phyloP scores from a whole-genome alignment of 2,329 filamentous ascomycete genomes.

The Proliferodiscus dingleyae region DNA sequence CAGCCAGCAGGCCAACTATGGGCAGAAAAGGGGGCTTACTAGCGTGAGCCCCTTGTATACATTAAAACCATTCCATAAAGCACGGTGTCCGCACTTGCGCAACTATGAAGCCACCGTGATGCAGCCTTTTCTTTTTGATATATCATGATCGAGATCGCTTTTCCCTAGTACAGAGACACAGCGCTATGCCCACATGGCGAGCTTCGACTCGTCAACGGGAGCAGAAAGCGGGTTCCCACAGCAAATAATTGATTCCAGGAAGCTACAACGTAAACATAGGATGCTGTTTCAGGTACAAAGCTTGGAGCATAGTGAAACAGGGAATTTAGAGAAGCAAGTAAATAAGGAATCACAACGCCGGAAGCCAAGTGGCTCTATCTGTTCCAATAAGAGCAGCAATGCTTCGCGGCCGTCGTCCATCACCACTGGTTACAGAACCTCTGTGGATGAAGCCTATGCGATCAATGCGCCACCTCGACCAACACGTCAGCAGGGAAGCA shows the following conservation, averaged over 20 bases:
- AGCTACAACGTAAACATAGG: neutral
- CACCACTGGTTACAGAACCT: neutral
- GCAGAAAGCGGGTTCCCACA: constrained; percentile 1
- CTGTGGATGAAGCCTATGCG: neutral
- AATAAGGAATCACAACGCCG: neutral
- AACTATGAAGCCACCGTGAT: neutral
- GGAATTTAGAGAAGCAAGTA: neutral
- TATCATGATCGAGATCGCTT: neutral
- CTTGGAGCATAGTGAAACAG: neutral
- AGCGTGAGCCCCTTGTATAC: neutral
- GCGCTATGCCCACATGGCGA: constrained; percentile 13
- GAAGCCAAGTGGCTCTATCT: too few species aligned
- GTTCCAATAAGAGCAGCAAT: constrained; percentile 2
- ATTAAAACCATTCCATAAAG: neutral
- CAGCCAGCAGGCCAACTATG: neutral
- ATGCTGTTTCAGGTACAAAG: neutral
- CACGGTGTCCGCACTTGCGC: neutral
- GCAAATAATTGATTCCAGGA: neutral
- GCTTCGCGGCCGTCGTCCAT: constrained; percentile 1
- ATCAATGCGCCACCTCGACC: neutral
- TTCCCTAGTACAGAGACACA: neutral
- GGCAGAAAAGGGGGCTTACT: neutral
- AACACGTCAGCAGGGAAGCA: neutral
- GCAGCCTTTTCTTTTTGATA: neutral
- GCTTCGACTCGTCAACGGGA: constrained; percentile 4